phyloP scores from a whole-genome alignment of 371 early-diverging fungal species.

The Syncephalastrum sp. region DNA sequence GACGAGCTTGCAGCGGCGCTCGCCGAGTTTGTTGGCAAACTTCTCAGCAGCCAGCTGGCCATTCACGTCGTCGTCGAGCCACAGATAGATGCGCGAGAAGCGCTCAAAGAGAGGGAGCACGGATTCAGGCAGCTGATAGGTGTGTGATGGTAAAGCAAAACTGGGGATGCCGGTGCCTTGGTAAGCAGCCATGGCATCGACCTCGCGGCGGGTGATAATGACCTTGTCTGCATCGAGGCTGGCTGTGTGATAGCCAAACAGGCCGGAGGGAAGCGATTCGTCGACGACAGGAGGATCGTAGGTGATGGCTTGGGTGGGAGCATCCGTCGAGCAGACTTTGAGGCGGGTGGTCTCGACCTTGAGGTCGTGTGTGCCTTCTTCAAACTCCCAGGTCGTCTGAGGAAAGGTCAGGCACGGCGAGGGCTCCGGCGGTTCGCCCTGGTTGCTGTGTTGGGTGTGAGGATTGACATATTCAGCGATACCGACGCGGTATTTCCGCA shows the following conservation, averaged over 20 bases:
- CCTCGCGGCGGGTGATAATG: slow-evolving; percentile 60
- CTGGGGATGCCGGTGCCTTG: slow-evolving; percentile 67
- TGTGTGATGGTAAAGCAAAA: slow-evolving; percentile 51
- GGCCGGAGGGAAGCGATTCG: slow-evolving; percentile 31
- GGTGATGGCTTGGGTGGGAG: slow-evolving; percentile 10
- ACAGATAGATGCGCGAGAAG: slow-evolving; percentile 63
- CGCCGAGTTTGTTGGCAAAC: slow-evolving; percentile 65
- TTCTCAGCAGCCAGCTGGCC: slow-evolving; percentile 61
- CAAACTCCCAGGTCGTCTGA: slow-evolving; percentile 31
- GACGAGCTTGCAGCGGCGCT: slow-evolving; percentile 57
- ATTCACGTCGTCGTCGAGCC: slow-evolving; percentile 72
- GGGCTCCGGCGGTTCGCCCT: background rate
- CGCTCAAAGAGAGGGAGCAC: slow-evolving; percentile 62
- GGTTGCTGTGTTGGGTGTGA: slow-evolving; percentile 5
- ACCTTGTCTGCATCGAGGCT: slow-evolving; percentile 34
- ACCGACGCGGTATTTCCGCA: slow-evolving; percentile 35
- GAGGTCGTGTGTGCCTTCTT: slow-evolving; percentile 13
- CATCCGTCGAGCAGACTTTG: slow-evolving; percentile 31
- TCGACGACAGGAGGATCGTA: slow-evolving; percentile 31
- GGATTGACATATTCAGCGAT: slow-evolving; percentile 23
- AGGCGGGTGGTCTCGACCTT: slow-evolving; percentile 28
- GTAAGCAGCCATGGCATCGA: slow-evolving; percentile 73
- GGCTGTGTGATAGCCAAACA: slow-evolving; percentile 69
- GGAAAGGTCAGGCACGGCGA: slow-evolving; percentile 42
- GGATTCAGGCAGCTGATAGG: slow-evolving; percentile 64